These are phyloP conservation scores for Phytophthora macrochlamydospora DNA, from an alignment of 352 stramenopile species.

Conservation along the genomic window DNA sequence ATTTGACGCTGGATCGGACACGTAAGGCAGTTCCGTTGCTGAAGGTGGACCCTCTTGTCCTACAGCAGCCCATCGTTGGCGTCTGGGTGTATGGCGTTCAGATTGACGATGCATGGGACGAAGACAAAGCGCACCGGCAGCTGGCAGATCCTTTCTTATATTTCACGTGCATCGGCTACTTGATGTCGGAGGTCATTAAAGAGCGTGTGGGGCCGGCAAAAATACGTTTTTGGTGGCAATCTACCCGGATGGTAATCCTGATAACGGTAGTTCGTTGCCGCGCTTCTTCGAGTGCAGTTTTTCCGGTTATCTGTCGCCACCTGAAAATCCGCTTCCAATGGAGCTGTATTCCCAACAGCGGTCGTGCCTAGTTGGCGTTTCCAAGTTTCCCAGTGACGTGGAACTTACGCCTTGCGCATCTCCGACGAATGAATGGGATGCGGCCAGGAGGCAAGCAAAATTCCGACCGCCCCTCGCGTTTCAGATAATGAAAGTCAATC, in stretches of 20 bases:
- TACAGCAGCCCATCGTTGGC: constrained; percentile 70
- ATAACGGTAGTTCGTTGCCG: constrained; percentile 40
- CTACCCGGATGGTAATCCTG: constrained; percentile 38
- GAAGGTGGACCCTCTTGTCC: constrained; percentile 71
- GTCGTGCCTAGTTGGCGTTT: constrained; percentile 62
- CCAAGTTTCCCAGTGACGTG: constrained; percentile 56
- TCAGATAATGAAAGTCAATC: constrained; percentile 7
- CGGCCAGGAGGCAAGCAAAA: constrained; percentile 33
- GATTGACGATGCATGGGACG: constrained; percentile 59
- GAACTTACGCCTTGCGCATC: constrained; percentile 46
- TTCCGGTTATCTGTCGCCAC: constrained; percentile 29
- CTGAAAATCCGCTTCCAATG: constrained; percentile 33
- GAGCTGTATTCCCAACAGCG: constrained; percentile 38
- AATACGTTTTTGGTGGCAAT: constrained; percentile 75
- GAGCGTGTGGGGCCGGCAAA: constrained; percentile 56
- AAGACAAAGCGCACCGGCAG: constrained; percentile 32
- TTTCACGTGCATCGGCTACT: constrained; percentile 59
- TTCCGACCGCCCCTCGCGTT: constrained; percentile 24
- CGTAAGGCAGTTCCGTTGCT: constrained; percentile 78
- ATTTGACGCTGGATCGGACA: constrained; percentile 75
- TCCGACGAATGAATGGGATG: constrained; percentile 46
- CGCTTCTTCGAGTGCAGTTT: constrained; percentile 78
- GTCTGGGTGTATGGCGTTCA: constrained; percentile 76
- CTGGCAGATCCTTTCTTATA: constrained; percentile 64
- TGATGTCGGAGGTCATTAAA: constrained; percentile 58